Percentiles rank a stretch among this genome's conserved stretches.
Evolutionary conservation across 257 asterid species (phyloP).

Genomic region (Gynochthodes officinalis): DNA sequence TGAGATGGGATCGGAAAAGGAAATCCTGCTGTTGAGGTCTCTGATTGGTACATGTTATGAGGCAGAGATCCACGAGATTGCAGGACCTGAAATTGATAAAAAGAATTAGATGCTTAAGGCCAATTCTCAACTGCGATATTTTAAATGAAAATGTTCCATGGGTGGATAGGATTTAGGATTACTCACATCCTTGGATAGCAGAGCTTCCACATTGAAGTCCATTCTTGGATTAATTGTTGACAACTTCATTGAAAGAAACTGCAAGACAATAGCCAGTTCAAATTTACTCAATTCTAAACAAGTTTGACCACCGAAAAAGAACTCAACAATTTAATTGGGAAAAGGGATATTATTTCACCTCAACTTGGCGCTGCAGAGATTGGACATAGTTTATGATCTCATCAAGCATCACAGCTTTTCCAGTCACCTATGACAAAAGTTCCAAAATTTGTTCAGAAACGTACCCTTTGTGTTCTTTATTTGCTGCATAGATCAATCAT

Average conservation of each 20-base stretch:
- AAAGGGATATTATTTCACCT: conserved; percentile 37
- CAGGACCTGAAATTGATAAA: conserved; percentile 38
- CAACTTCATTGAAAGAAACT: conserved; percentile 93
- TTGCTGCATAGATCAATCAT: background rate
- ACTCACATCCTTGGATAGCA: conserved; percentile 74
- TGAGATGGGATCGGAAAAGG: conserved; percentile 49
- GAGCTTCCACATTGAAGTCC: conserved; percentile 65
- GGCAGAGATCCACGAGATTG: conserved; percentile 49
- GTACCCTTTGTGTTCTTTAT: background rate
- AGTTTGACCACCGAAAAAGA: background rate
- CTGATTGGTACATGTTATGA: conserved; percentile 39
- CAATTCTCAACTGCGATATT: conserved; percentile 15
- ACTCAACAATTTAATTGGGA: background rate
- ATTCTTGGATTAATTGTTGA: conserved; percentile 73
- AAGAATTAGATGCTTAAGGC: background rate
- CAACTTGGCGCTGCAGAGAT: conserved; percentile 83
- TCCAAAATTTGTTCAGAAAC: conserved; percentile 9
- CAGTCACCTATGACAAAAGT: conserved; percentile 53
- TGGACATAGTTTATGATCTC: conserved; percentile 89
- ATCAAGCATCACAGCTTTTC: conserved; percentile 98
- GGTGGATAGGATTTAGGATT: background rate
- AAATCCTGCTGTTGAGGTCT: conserved; percentile 27
- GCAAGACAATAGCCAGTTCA: conserved; percentile 12
- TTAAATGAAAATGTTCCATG: background rate
- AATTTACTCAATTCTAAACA: background rate